Conservation (phyloP, 1,139 yeast species). For the Sporopachydermia cereana region DNA sequence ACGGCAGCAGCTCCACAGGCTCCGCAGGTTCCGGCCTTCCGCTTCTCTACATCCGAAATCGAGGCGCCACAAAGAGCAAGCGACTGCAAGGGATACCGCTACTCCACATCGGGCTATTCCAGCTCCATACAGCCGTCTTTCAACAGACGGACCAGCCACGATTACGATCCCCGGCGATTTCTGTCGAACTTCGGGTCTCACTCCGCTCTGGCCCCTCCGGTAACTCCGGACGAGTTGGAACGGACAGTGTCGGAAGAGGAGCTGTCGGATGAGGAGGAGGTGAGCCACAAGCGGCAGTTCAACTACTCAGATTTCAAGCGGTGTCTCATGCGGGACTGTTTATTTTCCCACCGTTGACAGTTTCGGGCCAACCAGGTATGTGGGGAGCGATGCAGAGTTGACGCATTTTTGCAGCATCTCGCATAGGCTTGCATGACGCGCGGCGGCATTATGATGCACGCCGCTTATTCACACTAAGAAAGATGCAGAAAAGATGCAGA, state of each 20-base stretch:
- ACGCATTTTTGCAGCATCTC: too few relatives aligned
- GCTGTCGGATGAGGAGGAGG: background rate
- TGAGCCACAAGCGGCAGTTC: slow-evolving; percentile 1
- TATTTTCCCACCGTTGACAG: too few relatives aligned
- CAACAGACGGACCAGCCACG: background rate
- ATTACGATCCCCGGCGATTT: slow-evolving; percentile 5
- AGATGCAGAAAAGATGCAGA: too few relatives aligned
- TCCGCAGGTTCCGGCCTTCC: background rate
- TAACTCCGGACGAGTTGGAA: background rate
- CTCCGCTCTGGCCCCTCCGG: background rate
- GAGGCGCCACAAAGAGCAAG: background rate
- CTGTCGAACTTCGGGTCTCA: background rate
- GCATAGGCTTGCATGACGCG: too few relatives aligned
- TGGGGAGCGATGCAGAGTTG: too few relatives aligned
- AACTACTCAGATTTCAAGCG: background rate
- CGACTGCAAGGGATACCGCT: background rate
- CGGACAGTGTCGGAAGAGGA: slow-evolving; percentile 1
- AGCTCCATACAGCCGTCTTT: background rate
- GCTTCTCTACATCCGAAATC: background rate
- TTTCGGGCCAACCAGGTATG: too few relatives aligned
- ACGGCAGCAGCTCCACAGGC: background rate
- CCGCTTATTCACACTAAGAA: too few relatives aligned
- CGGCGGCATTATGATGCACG: too few relatives aligned
- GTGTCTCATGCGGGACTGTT: background rate
- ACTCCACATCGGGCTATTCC: slow-evolving; percentile 2